phyloP scores from a whole-genome alignment of 805 yeast species.

The Saccharomycopsis guyanensis region DNA sequence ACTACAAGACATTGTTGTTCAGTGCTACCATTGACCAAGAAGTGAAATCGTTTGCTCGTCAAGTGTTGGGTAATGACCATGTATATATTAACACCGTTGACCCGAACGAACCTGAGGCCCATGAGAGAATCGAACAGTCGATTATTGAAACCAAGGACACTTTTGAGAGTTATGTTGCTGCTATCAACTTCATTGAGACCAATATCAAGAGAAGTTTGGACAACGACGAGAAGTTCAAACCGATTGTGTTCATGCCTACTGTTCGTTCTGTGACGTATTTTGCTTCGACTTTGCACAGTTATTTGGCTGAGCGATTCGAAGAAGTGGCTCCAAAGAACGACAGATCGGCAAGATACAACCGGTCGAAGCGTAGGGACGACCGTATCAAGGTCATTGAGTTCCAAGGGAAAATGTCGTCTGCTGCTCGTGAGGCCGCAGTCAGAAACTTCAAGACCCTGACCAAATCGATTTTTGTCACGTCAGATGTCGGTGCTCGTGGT shows the following conservation, averaged over 20 bases:
- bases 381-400: slow-evolving; percentile 34
- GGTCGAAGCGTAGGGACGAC: background rate
- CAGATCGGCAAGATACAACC: background rate
- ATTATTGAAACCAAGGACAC: slow-evolving; percentile 46
- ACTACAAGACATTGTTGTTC: slow-evolving; percentile 63
- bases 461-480: slow-evolving; percentile 61
- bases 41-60: slow-evolving; percentile 58
- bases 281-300: slow-evolving; percentile 23
- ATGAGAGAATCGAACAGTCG: slow-evolving; percentile 68
- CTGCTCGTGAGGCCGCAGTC: slow-evolving; percentile 54
- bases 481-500: slow-evolving; percentile 38
- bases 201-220: slow-evolving; percentile 24
- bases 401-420: slow-evolving; percentile 73
- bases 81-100: slow-evolving; percentile 68
- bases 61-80: slow-evolving; percentile 46
- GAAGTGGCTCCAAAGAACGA: background rate
- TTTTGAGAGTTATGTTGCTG: slow-evolving; percentile 53
- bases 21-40: slow-evolving; percentile 80
- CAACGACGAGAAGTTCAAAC: slow-evolving; percentile 45
- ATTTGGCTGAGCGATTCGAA: background rate
- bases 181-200: slow-evolving; percentile 41
- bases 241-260: slow-evolving; percentile 78
- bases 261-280: slow-evolving; percentile 58
- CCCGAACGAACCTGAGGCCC: slow-evolving; percentile 66
- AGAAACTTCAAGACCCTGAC: slow-evolving; percentile 41